Percentiles rank a stretch among this genome's conserved stretches.
These are phyloP conservation scores for Apophysomyces variabilis DNA, from an alignment of 371 early-diverging fungal genomes.

Conservation along the genomic window DNA sequence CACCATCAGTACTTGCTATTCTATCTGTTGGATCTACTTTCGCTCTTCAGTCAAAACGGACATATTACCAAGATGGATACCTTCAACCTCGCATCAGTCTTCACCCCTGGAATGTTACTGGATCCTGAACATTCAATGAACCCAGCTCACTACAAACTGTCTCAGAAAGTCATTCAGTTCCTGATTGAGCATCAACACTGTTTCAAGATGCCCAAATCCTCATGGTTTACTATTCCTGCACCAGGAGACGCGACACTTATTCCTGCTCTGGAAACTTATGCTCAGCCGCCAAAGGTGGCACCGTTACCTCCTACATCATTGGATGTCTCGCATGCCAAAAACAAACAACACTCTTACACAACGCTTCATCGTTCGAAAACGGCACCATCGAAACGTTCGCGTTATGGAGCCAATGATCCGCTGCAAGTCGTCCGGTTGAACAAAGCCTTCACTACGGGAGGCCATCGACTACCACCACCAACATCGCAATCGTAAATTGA, in stretches of 20 bases:
- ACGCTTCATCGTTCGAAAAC: conserved; percentile 21
- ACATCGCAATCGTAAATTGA: neutral
- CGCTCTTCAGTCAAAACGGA: conserved; percentile 56
- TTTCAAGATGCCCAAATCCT: conserved; percentile 33
- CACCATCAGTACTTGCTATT: conserved; percentile 64
- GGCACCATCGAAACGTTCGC: conserved; percentile 20
- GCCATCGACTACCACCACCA: neutral
- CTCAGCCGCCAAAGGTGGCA: conserved; percentile 5
- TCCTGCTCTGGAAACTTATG: conserved; percentile 6
- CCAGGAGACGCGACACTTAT: neutral
- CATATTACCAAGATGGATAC: conserved; percentile 57
- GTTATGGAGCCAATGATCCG: conserved; percentile 24
- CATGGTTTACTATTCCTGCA: conserved; percentile 12
- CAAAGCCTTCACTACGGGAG: conserved; percentile 4
- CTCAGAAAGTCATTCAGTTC: conserved; percentile 61
- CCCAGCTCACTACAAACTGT: conserved; percentile 61
- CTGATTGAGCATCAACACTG: conserved; percentile 56
- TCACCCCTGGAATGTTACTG: conserved; percentile 63
- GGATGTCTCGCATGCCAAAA: conserved; percentile 6
- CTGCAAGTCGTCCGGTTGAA: conserved; percentile 25
- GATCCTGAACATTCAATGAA: conserved; percentile 57
- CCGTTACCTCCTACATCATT: conserved; percentile 1
- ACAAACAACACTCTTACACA: neutral
- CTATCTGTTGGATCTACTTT: conserved; percentile 64
- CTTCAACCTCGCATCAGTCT: conserved; percentile 64